Conservation (phyloP, 2,329 filamentous ascomycete genomes). For the Fusarium guadeloupense region DNA sequence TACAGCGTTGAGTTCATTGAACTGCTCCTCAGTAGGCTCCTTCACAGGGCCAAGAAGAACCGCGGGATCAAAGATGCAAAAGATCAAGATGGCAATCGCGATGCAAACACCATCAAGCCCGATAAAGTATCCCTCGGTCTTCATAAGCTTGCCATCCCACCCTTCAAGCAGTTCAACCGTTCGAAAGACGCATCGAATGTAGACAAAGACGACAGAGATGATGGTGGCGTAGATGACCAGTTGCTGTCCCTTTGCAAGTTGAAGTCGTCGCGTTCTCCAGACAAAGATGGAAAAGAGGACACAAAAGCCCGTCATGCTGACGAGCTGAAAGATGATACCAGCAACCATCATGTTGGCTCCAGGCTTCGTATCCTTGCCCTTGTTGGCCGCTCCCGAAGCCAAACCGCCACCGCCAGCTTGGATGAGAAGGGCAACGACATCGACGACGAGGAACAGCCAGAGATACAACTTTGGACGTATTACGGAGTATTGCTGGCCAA, state of each 20-base stretch:
- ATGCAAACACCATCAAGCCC: constrained; percentile 60
- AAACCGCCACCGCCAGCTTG: constrained; percentile 60
- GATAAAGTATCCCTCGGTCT: constrained; percentile 60
- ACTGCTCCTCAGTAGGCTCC: neutral
- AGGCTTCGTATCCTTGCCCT: constrained; percentile 49
- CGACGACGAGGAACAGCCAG: constrained; percentile 58
- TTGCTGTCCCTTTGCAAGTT: constrained; percentile 43
- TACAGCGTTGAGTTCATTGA: constrained; percentile 14
- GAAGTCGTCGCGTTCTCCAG: constrained; percentile 46
- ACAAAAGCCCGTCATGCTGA: constrained; percentile 58
- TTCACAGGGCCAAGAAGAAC: constrained; percentile 2
- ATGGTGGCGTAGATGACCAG: constrained; percentile 49
- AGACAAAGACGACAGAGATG: constrained; percentile 55
- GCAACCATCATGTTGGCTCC: constrained; percentile 60
- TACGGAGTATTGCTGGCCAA: constrained; percentile 55
- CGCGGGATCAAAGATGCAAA: constrained; percentile 56
- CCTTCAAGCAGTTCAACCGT: constrained; percentile 60
- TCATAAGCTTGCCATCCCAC: constrained; percentile 60
- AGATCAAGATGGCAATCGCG: constrained; percentile 55
- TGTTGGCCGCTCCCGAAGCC: constrained; percentile 48
- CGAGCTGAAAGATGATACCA: constrained; percentile 60
- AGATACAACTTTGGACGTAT: constrained; percentile 56
- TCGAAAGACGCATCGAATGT: constrained; percentile 59
- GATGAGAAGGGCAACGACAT: constrained; percentile 28
- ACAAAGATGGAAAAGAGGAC: constrained; percentile 51